Evolutionary conservation across 345 rosid species (phyloP).

Genomic region (Corchorus capsularis): DNA sequence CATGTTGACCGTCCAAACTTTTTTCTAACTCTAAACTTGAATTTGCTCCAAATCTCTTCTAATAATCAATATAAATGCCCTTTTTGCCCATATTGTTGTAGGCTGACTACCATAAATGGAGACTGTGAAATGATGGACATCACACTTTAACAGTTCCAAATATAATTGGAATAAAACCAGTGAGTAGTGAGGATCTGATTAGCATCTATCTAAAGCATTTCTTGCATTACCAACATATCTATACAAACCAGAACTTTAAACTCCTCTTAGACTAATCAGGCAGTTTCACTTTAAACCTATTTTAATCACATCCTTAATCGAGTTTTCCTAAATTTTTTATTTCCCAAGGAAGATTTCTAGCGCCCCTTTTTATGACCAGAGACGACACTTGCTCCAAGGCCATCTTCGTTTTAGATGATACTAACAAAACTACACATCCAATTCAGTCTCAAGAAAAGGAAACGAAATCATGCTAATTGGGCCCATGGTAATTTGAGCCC

Average conservation of each 20-base stretch:
- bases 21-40: too few species aligned
- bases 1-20: too few species aligned
- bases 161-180: background rate
- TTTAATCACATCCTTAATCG: background rate
- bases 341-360: background rate
- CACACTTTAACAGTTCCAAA: background rate
- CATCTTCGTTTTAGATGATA: background rate
- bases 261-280: background rate
- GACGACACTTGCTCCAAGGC: background rate
- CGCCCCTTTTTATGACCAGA: too few species aligned
- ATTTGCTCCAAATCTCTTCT: too few species aligned
- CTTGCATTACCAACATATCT: background rate
- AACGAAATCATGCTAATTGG: background rate
- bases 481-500: background rate
- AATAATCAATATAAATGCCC: too few species aligned
- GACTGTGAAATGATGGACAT: background rate
- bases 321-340: background rate
- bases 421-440: background rate
- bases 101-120: background rate
- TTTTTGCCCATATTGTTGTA: too few species aligned
- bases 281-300: background rate
- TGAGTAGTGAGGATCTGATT: background rate
- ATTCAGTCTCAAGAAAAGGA: background rate
- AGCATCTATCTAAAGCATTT: background rate
- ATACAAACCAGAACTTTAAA: conserved; percentile 3